These are phyloP conservation scores for Entophlyctis luteolus DNA, from an alignment of 192 early-diverging fungal genomes.

Conservation along the genomic window DNA sequence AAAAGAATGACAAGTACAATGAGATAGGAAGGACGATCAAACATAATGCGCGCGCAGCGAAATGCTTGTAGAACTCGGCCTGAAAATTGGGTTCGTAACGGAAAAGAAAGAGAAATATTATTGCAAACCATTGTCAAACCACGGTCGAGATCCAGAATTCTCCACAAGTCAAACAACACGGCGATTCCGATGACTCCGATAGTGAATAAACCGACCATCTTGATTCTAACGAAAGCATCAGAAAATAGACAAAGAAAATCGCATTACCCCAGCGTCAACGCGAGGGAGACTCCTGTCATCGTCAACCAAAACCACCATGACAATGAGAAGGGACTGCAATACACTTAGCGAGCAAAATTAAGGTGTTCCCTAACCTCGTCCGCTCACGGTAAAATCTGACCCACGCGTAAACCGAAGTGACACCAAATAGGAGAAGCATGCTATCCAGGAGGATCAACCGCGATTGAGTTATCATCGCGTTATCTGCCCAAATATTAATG, in stretches of 20 bases:
- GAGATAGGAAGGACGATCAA: slow-evolving; percentile 77
- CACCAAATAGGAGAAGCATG: slow-evolving; percentile 89
- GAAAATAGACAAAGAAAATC: no score
- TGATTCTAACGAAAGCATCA: slow-evolving; percentile 57
- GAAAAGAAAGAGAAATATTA: not conserved
- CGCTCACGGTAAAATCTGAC: slow-evolving; percentile 77
- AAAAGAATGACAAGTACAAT: slow-evolving; percentile 85
- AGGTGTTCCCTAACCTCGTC: not conserved
- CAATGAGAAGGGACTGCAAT: slow-evolving; percentile 62
- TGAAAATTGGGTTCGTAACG: slow-evolving; percentile 12
- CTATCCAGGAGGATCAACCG: slow-evolving; percentile 91
- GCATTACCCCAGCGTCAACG: slow-evolving; percentile 63
- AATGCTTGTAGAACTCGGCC: slow-evolving; percentile 73
- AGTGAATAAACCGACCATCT: slow-evolving; percentile 92
- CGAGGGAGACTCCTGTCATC: slow-evolving; percentile 74
- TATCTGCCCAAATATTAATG: slow-evolving; percentile 57
- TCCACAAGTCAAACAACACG: slow-evolving; percentile 84
- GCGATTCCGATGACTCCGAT: slow-evolving; percentile 79
- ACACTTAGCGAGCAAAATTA: not conserved
- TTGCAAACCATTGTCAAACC: slow-evolving; percentile 59
- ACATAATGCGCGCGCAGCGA: slow-evolving; percentile 74
- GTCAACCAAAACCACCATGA: slow-evolving; percentile 87
- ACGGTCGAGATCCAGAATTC: slow-evolving; percentile 79
- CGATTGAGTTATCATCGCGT: slow-evolving; percentile 83
- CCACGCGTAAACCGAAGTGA: slow-evolving; percentile 81